Percentiles rank a stretch among this genome's conserved stretches.
These are phyloP conservation scores for Thielaviopsis ethacetica DNA, from an alignment of 2,329 filamentous ascomycete species.

Conservation along the genomic window DNA sequence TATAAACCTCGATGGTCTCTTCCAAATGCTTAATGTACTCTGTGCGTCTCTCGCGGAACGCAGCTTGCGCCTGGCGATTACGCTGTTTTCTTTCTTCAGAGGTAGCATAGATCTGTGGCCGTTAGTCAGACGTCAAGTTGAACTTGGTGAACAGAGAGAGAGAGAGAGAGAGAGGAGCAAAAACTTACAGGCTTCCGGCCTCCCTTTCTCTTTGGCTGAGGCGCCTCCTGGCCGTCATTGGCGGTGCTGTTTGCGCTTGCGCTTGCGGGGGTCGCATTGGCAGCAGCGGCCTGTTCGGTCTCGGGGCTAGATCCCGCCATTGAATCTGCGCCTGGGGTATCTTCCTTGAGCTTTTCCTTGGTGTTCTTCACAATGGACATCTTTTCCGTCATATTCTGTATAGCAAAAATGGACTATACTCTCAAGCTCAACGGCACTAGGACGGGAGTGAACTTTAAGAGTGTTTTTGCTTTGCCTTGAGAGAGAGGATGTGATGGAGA, in stretches of 20 bases:
- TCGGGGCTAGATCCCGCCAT: slow-evolving; percentile 40
- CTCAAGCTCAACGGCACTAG: neutral
- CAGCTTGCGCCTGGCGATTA: slow-evolving; percentile 91
- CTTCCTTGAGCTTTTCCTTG: slow-evolving; percentile 32
- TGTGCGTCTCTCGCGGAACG: slow-evolving; percentile 87
- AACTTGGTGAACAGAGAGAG: neutral
- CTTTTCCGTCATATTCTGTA: slow-evolving; percentile 43
- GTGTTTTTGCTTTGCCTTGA: neutral
- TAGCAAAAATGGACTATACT: slow-evolving; percentile 10
- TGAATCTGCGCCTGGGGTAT: slow-evolving; percentile 47
- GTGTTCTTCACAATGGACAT: slow-evolving; percentile 52
- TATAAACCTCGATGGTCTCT: slow-evolving; percentile 91
- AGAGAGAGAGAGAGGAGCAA: neutral
- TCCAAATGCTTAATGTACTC: slow-evolving; percentile 99
- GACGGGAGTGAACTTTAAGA: neutral
- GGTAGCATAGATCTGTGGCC: slow-evolving; percentile 77
- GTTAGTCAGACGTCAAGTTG: neutral
- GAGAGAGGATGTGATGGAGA: neutral
- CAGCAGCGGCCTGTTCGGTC: slow-evolving; percentile 27
- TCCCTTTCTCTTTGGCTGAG: slow-evolving; percentile 84
- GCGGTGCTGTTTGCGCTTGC: slow-evolving; percentile 14
- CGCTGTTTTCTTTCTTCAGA: slow-evolving; percentile 97
- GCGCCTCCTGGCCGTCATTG: slow-evolving; percentile 31
- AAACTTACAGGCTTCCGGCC: slow-evolving; percentile 89
- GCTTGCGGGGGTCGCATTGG: slow-evolving; percentile 12